Conservation (phyloP, 129 eudicot genomes). For the Lactuca saligna region DNA sequence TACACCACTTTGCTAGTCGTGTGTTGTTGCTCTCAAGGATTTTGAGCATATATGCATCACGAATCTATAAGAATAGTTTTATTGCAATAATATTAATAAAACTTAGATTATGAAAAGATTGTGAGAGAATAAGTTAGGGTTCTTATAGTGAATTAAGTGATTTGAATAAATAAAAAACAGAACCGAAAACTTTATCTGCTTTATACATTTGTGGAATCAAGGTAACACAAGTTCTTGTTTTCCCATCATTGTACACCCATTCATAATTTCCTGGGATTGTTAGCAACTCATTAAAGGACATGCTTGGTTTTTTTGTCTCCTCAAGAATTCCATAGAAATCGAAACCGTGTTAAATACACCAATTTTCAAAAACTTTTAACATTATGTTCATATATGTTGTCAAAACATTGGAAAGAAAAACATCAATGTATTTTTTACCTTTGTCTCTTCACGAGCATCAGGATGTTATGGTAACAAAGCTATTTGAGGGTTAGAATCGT, state of each 20-base stretch:
- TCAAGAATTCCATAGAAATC: conserved; percentile 76
- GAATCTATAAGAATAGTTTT: conserved; percentile 47
- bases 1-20: conserved; percentile 86
- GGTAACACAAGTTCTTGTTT: conserved; percentile 96
- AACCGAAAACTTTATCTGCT: conserved; percentile 82
- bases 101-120: not conserved
- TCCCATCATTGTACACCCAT: conserved; percentile 96
- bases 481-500: conserved; percentile 87
- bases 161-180: conserved; percentile 79
- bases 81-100: not conserved
- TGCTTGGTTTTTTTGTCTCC: conserved; percentile 78
- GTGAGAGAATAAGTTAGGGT: not conserved
- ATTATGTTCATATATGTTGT: no score
- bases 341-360: conserved; percentile 32
- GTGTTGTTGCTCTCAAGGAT: conserved; percentile 73
- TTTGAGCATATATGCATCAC: conserved; percentile 93
- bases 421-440: conserved; percentile 43
- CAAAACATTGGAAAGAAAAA: conserved; percentile 26
- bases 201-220: conserved; percentile 89
- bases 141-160: conserved; percentile 88
- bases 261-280: conserved; percentile 92
- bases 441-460: conserved; percentile 83
- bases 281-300: conserved; percentile 83
- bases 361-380: no score
- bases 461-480: conserved; percentile 93